A percentile compares a stretch with the other conserved stretches of the same genome.
Evolutionary conservation across 1,284 basidiomycete genomes (phyloP).

Genomic region (Ceratorhiza oryzae-sativae): DNA sequence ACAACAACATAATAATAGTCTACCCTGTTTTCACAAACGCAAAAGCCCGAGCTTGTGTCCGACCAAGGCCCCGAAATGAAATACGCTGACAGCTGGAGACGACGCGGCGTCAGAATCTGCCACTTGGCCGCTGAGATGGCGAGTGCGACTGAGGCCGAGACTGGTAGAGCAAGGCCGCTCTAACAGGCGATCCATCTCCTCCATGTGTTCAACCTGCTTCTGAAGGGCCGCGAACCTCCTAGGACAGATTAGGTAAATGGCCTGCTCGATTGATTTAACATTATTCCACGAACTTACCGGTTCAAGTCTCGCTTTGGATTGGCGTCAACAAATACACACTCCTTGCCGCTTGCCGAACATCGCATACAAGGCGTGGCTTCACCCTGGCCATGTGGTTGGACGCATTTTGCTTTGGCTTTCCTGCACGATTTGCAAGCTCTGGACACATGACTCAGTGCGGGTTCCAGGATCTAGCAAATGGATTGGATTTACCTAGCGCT

Average conservation of each 20-base stretch:
- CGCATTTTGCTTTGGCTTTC: slow-evolving; percentile 6
- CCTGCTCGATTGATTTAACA: no score
- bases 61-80: no score
- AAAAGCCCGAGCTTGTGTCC: no score
- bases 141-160: neutral
- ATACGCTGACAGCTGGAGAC: no score
- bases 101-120: neutral
- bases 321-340: neutral
- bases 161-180: neutral
- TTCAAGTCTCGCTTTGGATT: neutral
- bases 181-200: neutral
- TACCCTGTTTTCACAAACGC: no score
- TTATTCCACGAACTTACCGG: neutral
- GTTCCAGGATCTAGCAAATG: neutral
- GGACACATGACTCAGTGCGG: neutral
- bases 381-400: neutral
- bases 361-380: neutral
- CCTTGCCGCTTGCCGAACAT: neutral
- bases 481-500: neutral
- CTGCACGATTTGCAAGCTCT: neutral
- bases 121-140: neutral
- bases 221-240: neutral
- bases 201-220: slow-evolving; percentile 5
- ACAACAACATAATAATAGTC: no score
- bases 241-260: neutral